Conservation (phyloP, 2,329 filamentous ascomycete genomes). For the Colletotrichum liaoningense region DNA sequence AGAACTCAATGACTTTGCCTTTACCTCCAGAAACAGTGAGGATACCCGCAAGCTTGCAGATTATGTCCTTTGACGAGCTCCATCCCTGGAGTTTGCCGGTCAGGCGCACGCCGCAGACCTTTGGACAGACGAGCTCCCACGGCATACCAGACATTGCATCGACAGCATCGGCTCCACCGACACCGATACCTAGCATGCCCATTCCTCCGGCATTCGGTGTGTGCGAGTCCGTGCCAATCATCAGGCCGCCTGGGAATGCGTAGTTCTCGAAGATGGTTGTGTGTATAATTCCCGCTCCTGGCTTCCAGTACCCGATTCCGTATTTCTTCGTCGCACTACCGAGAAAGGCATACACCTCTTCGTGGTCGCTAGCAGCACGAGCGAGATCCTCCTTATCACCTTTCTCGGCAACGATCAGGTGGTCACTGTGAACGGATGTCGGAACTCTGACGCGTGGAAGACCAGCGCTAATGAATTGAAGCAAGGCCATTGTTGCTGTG, state of each 20-base stretch:
- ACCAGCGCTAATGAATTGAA: constrained; percentile 55
- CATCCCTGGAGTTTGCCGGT: constrained; percentile 45
- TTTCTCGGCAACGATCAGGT: constrained; percentile 47
- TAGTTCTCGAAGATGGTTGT: constrained; percentile 54
- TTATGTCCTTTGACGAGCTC: constrained; percentile 49
- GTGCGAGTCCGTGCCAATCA: constrained; percentile 51
- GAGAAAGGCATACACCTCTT: constrained; percentile 52
- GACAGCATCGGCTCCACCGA: constrained; percentile 61
- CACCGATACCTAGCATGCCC: constrained; percentile 49
- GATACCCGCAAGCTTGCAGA: constrained; percentile 49
- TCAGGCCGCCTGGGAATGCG: constrained; percentile 47
- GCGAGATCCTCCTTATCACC: constrained; percentile 44
- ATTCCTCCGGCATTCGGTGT: constrained; percentile 50
- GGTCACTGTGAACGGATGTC: constrained; percentile 53
- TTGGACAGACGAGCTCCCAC: constrained; percentile 47
- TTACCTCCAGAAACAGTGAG: constrained; percentile 48
- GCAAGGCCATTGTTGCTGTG: constrained; percentile 54
- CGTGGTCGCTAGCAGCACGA: constrained; percentile 43
- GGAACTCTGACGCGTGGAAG: constrained; percentile 50
- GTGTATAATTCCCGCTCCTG: constrained; percentile 51
- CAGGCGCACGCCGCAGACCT: constrained; percentile 46
- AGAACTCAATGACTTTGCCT: constrained; percentile 49
- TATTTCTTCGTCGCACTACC: constrained; percentile 56
- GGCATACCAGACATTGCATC: constrained; percentile 51
- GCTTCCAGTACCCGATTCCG: constrained; percentile 54